Percentiles rank a stretch among this genome's conserved stretches.
Conservation (phyloP, 2,329 filamentous ascomycete species). For the Beauveria sp. region DNA sequence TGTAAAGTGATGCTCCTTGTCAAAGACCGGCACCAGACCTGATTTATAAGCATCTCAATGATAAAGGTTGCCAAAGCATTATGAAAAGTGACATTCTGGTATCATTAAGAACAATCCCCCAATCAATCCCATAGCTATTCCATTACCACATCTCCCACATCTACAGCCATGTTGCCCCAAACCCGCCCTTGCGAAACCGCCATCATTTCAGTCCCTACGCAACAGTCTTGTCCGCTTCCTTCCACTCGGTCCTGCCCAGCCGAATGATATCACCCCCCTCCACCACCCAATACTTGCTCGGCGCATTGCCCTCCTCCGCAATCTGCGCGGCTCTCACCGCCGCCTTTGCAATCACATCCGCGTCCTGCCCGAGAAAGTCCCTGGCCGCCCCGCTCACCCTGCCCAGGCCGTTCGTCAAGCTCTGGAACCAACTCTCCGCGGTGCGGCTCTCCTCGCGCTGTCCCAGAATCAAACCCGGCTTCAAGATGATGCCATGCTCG, state of each 20-base stretch:
- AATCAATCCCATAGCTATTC: background rate
- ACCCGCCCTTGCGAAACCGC: too few species aligned
- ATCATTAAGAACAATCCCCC: background rate
- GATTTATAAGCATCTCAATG: too few species aligned
- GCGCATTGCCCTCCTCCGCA: constrained; percentile 52
- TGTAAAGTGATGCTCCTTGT: too few species aligned
- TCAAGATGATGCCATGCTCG: constrained; percentile 65
- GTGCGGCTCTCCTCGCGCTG: constrained; percentile 53
- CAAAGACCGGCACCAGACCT: too few species aligned
- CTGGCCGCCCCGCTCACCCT: constrained; percentile 45
- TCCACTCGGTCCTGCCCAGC: constrained; percentile 54
- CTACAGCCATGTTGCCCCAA: too few species aligned
- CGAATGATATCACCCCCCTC: constrained; percentile 55
- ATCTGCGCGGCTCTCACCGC: constrained; percentile 54
- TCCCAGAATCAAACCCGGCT: constrained; percentile 72
- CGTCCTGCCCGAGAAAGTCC: constrained; percentile 67
- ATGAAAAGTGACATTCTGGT: background rate
- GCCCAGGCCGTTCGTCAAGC: constrained; percentile 48
- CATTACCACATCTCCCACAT: background rate
- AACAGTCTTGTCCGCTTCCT: background rate
- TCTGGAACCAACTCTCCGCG: constrained; percentile 49
- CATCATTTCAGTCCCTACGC: background rate
- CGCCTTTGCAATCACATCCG: constrained; percentile 61
- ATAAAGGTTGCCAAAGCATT: background rate
- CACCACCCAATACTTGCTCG: constrained; percentile 53